These are phyloP conservation scores for Candida taoyuanica DNA, from an alignment of 805 yeast species.

Conservation along the genomic window DNA sequence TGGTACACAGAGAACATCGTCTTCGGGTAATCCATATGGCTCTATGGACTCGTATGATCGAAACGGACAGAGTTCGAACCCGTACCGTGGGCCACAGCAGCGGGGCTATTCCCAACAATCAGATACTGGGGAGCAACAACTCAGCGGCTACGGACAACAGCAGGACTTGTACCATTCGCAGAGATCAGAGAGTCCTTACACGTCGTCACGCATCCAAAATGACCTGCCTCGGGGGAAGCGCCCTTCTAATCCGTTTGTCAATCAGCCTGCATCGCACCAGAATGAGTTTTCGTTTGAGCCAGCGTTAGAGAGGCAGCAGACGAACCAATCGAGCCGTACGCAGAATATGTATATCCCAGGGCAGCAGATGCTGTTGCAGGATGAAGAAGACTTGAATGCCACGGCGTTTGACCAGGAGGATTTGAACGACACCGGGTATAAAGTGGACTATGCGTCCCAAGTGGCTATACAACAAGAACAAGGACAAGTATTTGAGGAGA, in stretches of 20 bases:
- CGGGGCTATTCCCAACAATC: too few species aligned
- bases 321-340: constrained; percentile 7
- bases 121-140: too few species aligned
- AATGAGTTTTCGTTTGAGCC: constrained; percentile 12
- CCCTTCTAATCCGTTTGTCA: constrained; percentile 5
- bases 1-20: constrained; percentile 1
- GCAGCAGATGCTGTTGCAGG: constrained; percentile 7
- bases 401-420: constrained; percentile 28
- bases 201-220: constrained; percentile 6
- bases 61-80: neutral
- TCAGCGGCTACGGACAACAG: neutral
- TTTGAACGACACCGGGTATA: constrained; percentile 23
- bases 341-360: constrained; percentile 9
- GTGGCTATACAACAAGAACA: constrained; percentile 31
- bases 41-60: constrained; percentile 2
- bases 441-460: constrained; percentile 25
- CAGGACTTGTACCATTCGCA: neutral
- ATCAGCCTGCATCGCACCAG: constrained; percentile 3
- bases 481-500: constrained; percentile 20
- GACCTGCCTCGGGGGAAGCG: constrained; percentile 3
- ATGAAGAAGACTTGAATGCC: constrained; percentile 14
- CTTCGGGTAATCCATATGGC: constrained; percentile 5
- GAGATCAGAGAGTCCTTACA: neutral
- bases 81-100: constrained; percentile 1
- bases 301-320: constrained; percentile 6